Evolutionary conservation across 2,329 filamentous ascomycete genomes (phyloP), one percentile per base, ranked within the genome.

Genomic region (Didymella sp.): DNA sequence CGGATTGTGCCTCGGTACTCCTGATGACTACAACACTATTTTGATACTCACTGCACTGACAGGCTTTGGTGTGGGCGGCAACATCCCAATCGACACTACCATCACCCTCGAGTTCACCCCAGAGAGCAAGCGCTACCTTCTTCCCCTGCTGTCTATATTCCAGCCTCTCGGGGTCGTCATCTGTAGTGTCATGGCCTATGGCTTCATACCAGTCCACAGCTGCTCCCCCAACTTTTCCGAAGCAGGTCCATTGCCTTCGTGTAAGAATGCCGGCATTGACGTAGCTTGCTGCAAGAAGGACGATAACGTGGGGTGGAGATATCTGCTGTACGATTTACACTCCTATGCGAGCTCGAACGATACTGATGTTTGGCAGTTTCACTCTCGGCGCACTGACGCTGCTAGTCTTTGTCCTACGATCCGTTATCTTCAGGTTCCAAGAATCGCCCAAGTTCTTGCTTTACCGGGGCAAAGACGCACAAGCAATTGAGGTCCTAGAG

Each of bases 391-490:
- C 68, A 0, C 70, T 75, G 37, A 80, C 78, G 0, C 60, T 80
- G 1, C 51, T 73, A 12, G 70, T 80, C 12, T 86, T 84, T 40
- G 67, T 86, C 41, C 64, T 82, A 1, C 82, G 85, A 19, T 77
- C 86, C 33, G 79, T 82, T 1, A 66, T 87, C 33, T 81, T 87
- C 62, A 75, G 77, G 4, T 81, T 87, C 43, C 80, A 79, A 58
- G 85, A 87, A 63, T 86, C 84, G 2, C 85, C 85, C 0, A 87
- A 87, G 64, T 87, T 84, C 61, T 76, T 85, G 6, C 74, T 87
- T 7, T 81, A 80, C 38, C 75, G 78, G 12, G 84, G 84, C 9
- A 71, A 78, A 22, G 85, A 87, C 46, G 79, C 73, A 2, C 76
- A 82, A 55, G 79, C 85, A 0, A 79, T 86, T 41, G 67, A 69